Evolutionary conservation across 108 stramenopile genomes (phyloP).

Genomic region (Poteriospumella lacustris): DNA sequence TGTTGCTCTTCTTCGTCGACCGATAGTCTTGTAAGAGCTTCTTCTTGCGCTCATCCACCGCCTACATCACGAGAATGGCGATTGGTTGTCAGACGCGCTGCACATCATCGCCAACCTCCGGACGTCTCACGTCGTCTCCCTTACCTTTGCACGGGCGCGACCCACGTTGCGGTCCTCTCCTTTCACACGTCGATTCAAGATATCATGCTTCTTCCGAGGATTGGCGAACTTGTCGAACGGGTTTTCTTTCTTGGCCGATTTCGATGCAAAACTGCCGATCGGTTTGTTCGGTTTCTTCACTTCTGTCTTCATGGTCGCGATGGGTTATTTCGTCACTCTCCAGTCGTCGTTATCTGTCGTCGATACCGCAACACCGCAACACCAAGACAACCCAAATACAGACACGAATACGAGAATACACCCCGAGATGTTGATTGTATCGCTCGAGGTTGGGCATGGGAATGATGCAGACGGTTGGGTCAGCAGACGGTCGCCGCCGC

Average conservation of each 20-base stretch:
- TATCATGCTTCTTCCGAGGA: slow-evolving; percentile 27
- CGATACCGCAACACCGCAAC: too few relatives aligned
- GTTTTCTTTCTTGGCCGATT: slow-evolving; percentile 32
- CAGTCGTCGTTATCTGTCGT: too few relatives aligned
- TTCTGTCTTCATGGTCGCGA: background rate
- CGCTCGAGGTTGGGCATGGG: too few relatives aligned
- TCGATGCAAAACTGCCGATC: background rate
- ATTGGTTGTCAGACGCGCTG: too few relatives aligned
- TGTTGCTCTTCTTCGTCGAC: slow-evolving; percentile 41
- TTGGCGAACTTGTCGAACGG: slow-evolving; percentile 62
- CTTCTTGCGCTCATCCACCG: slow-evolving; percentile 46
- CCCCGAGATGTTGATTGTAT: too few relatives aligned
- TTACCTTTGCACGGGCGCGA: slow-evolving; percentile 35
- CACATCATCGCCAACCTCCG: background rate
- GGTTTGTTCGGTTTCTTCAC: background rate
- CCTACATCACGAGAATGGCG: slow-evolving; percentile 31
- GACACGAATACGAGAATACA: too few relatives aligned
- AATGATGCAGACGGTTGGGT: too few relatives aligned
- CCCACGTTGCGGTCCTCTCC: slow-evolving; percentile 53
- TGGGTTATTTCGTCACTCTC: too few relatives aligned
- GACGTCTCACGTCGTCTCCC: background rate
- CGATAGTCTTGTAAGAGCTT: slow-evolving; percentile 47
- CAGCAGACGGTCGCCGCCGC: too few relatives aligned
- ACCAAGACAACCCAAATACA: too few relatives aligned
- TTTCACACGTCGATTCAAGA: slow-evolving; percentile 51